Evolutionary conservation across 202 grass and related monocot species (phyloP), one percentile per base, ranked within the genome.

Genomic region (Eragrostis tef): DNA sequence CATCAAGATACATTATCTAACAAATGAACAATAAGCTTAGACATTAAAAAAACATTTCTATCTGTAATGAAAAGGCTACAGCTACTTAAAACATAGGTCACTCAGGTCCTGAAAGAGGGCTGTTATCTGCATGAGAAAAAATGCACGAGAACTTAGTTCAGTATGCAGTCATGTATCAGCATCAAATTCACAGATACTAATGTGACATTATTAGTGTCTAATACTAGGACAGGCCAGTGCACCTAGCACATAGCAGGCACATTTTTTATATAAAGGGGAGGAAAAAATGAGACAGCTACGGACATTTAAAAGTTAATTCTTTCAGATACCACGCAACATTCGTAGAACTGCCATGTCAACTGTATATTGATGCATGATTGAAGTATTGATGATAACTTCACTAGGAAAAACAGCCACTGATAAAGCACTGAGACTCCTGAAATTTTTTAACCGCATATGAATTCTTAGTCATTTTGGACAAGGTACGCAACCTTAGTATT

Each of bases 1-100:
- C 59, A 5, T 27, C 17, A 7, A 64, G 22, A 47, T 14, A 19
- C 43, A 77, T 0, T 11, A 54, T 54, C 1, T 68, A 41, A 17
- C 6, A 52, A 86, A 47, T n/a, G 31, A 79, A 70, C 12, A 67
- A 52, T 13, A 39, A 86, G 39, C 0, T 14, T 74, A 49, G 11
- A 20, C 26, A 59, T 39, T n/a, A n/a, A n/a, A n/a, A n/a, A n/a
- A n/a, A n/a, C 34, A 2, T 39, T 39, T 39, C 34, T 39, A 5
- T 39, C 34, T 5, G 6, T 39, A 5, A 39, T 39, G 34, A 39
- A 39, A 6, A 39, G 1, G 34, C 34, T 39, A 39, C 34, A 39
- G 3, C 34, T 39, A 39, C 34, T 39, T 39, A 39, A 39, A 39
- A 2, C 1, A 2, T 39, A 39, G 34, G 34, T 39, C 6, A 5